Evolutionary conservation across 139 green algal genomes (phyloP), one percentile per base, ranked within the genome.

Genomic region (Astrephomene gubernaculifera): DNA sequence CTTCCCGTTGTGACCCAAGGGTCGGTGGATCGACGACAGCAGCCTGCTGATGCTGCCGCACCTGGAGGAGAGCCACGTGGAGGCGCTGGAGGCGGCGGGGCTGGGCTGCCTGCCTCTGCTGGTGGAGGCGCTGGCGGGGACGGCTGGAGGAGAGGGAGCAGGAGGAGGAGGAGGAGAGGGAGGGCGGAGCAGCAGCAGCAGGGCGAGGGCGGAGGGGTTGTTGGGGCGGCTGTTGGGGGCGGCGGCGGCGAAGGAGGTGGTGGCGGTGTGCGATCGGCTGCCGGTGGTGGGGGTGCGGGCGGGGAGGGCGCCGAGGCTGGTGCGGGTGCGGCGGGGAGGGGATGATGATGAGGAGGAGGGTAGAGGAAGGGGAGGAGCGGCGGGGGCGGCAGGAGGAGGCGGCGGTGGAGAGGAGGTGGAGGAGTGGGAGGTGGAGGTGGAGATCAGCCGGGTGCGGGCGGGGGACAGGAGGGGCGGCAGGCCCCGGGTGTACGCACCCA

Each of bases 1-100:
- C 9, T 65, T 25, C 14, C 52, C 19, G 14, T 27, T 27, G 17
- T 67, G 22, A 14, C 2, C 52, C 22, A 93, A 99, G 93, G 96
- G 83, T 7, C 82, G 90, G 2, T 98, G 94, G 93, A 74, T 92
- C 29, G 96, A 99, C 69, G 93, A 94, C 54, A 90, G 71, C 69
- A 86, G 79, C 64, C 61, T 98, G 21, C 80, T 94, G 41, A 92
- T 85, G 67, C 92, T 99, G 54, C 96, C 4, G 14, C 89, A 96
- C 86, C 67, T 98, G 12, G 84, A 75, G 0, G 64, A 45, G 3
- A 57, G 82, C 0, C 87, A 61, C 6, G 71, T 87, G 17, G 75
- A 64, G 31, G 33, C 81, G 53, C 87, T 96, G 65, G 83, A 74
- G 63, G 82, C 44, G 22, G 81, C 69, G n/a, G 86, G 87, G 73